Evolutionary conservation across 164 flowering plant genomes (phyloP).

Genomic region (Malania oleifera): DNA sequence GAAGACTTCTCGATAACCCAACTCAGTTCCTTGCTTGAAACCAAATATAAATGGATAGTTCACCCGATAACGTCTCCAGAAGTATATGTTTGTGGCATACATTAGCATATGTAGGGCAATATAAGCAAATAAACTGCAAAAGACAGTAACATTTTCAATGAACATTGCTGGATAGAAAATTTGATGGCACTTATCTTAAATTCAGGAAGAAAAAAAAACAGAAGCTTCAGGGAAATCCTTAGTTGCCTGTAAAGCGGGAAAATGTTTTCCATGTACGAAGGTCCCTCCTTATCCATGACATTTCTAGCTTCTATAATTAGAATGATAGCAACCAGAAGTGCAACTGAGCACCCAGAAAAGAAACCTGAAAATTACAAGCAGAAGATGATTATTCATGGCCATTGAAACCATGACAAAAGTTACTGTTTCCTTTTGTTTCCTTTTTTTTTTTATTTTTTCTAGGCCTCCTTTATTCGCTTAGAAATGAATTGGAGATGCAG

Average conservation of each 20-base stretch:
- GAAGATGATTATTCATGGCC: background rate
- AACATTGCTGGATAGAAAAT: background rate
- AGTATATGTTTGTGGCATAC: slow-evolving; percentile 47
- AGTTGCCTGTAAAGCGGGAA: slow-evolving; percentile 50
- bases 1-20: slow-evolving; percentile 45
- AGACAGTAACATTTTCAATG: background rate
- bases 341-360: slow-evolving; percentile 45
- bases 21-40: slow-evolving; percentile 50
- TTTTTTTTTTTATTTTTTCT: too few relatives aligned
- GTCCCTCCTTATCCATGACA: slow-evolving; percentile 25
- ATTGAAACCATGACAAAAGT: too few relatives aligned
- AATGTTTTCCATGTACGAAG: slow-evolving; percentile 38
- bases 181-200: background rate
- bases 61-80: slow-evolving; percentile 51
- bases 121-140: slow-evolving; percentile 45
- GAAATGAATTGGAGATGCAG: background rate
- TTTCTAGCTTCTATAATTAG: slow-evolving; percentile 29
- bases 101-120: slow-evolving; percentile 46
- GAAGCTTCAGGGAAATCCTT: background rate
- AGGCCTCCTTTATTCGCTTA: too few relatives aligned
- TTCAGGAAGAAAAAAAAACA: background rate
- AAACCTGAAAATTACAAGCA: slow-evolving; percentile 33
- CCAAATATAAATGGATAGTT: slow-evolving; percentile 59
- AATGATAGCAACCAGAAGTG: slow-evolving; percentile 38
- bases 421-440: too few relatives aligned